A percentile compares a stretch with the other conserved stretches of the same genome.
phyloP scores from a whole-genome alignment of 495 filamentous ascomycete genomes.

The Zalerion maritima region DNA sequence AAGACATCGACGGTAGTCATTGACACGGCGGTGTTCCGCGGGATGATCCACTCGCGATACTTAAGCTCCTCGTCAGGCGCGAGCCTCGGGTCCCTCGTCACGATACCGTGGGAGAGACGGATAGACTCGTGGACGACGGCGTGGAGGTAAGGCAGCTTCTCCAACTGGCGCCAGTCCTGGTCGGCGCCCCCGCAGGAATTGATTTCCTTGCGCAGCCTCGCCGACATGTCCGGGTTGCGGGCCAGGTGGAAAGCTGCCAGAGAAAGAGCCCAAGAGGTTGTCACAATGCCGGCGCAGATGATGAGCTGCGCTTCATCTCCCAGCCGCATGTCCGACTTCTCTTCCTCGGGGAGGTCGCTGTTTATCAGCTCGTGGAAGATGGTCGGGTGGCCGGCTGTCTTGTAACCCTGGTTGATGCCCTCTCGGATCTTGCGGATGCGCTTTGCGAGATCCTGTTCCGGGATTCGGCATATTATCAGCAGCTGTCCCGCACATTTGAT shows the following conservation, averaged over 20 bases:
- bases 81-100: constrained; percentile 25
- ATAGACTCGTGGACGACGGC: constrained; percentile 30
- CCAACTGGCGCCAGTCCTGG: constrained; percentile 26
- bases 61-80: constrained; percentile 25
- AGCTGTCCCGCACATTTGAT: too few species aligned
- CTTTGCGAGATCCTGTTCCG: too few species aligned
- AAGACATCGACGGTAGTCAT: constrained; percentile 19
- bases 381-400: constrained; percentile 13
- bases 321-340: constrained; percentile 13
- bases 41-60: constrained; percentile 27
- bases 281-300: constrained; percentile 13
- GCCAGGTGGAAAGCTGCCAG: constrained; percentile 18
- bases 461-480: too few species aligned
- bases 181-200: too few species aligned
- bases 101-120: constrained; percentile 25
- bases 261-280: constrained; percentile 13
- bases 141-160: constrained; percentile 29
- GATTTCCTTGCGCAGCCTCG: constrained; percentile 15
- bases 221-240: constrained; percentile 6
- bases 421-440: constrained; percentile 5
- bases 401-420: too few species aligned
- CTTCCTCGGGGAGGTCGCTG: constrained; percentile 12
- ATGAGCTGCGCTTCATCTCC: constrained; percentile 18
- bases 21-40: constrained; percentile 21
- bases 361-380: constrained; percentile 19